Conservation (phyloP, 2,329 filamentous ascomycete species). For the Alternaria panax region DNA sequence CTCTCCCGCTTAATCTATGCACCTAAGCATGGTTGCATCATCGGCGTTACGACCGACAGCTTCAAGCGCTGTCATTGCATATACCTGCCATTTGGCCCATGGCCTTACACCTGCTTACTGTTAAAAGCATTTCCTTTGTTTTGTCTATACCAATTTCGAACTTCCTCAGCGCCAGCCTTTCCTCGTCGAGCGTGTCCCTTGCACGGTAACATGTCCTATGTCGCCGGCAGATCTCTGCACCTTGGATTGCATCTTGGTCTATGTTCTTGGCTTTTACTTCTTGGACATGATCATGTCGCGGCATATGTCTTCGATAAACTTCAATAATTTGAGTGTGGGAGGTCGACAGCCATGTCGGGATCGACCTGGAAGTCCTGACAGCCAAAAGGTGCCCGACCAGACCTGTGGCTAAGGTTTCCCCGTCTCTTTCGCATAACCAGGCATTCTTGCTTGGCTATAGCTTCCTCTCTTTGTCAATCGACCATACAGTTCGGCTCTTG, state of each 20-base stretch:
- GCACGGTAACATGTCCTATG: constrained; percentile 7
- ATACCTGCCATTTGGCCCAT: constrained; percentile 31
- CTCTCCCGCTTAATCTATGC: constrained; percentile 30
- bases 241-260: constrained; percentile 19
- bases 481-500: constrained; percentile 21
- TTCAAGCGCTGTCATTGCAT: constrained; percentile 29
- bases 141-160: constrained; percentile 33
- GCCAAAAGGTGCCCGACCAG: not conserved
- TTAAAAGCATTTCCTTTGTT: constrained; percentile 47
- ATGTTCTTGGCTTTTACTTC: constrained; percentile 28
- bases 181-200: constrained; percentile 19
- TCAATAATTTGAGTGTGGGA: constrained; percentile 31
- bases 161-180: constrained; percentile 23
- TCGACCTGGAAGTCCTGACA: not conserved
- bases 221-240: constrained; percentile 17
- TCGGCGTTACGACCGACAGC: constrained; percentile 44
- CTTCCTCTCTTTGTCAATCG: constrained; percentile 28
- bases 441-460: constrained; percentile 29
- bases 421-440: constrained; percentile 37
- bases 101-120: constrained; percentile 27
- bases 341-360: constrained; percentile 4
- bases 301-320: constrained; percentile 34
- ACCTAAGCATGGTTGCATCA: constrained; percentile 40
- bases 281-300: constrained; percentile 38
- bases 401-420: constrained; percentile 14